Evolutionary conservation across 352 stramenopile species (phyloP), one percentile per base, ranked within the genome.

Genomic region (Pythium volutum): DNA sequence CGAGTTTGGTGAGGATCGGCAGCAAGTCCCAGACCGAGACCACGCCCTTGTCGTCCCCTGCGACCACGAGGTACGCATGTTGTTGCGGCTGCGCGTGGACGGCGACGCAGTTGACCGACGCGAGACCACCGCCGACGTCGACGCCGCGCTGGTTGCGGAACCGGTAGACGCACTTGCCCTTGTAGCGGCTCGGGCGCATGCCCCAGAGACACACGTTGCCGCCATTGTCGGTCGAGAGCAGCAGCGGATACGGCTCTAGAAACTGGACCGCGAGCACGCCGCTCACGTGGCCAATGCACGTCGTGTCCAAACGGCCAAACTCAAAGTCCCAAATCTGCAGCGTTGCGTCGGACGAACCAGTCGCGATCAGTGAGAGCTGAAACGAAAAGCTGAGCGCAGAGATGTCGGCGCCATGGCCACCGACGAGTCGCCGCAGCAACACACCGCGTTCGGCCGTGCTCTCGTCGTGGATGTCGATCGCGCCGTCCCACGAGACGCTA

Each of bases 271-370:
- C 69, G 23, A 88, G 61, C 25, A 95, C 67, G 16, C 81, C 79
- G 55, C 74, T 88, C 54, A 87, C 79, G 59, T 94, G 81, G 8
- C 81, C 77, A 26, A 90, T 77, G 62, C 84, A 89, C 49, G 77
- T 88, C n/a, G 72, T 67, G 43, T 89, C 76, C 3, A 89, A 74
- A 15, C 87, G 81, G 23, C 85, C 86, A 57, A 95, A 96, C 63
- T 96, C 88, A 71, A 93, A 96, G 60, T 91, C 79, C 88, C 88
- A 96, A 29, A 95, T 59, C 59, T 90, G 81, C 12, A 96, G 75
- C 33, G 73, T 75, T 52, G 69, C 74, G 49, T 95, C 83, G 2
- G 79, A 83, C 14, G 81, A 84, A 6, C 84, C 87, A 0, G 83
- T 89, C 0, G 84, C 87, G 50, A 96, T 71, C 9, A 95, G 62